Evolutionary conservation across 352 stramenopile genomes (phyloP).

Genomic region (Phytophthora europaea): DNA sequence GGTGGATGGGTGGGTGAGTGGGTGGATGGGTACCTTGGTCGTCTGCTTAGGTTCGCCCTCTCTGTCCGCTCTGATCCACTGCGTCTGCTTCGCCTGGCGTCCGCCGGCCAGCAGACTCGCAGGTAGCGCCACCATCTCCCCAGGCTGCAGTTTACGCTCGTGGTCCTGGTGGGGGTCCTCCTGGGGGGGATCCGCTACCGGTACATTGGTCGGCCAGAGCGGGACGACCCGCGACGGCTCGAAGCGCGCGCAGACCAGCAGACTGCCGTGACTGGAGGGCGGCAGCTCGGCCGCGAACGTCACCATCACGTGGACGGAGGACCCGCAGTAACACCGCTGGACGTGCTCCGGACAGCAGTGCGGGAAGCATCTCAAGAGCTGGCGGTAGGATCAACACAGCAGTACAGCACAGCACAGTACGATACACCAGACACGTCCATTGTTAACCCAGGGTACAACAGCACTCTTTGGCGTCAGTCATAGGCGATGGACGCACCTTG

Average conservation of each 20-base stretch:
- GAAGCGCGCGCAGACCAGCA: conserved; percentile 51
- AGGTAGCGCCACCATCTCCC: conserved; percentile 29
- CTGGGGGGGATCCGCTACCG: neutral
- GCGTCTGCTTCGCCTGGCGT: conserved; percentile 19
- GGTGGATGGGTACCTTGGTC: conserved; percentile 27
- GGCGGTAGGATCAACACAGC: neutral
- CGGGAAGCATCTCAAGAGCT: conserved; percentile 50
- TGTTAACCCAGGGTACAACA: neutral
- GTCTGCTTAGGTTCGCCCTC: conserved; percentile 51
- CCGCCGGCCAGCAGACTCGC: conserved; percentile 11
- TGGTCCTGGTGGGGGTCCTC: neutral
- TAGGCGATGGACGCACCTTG: conserved; percentile 20
- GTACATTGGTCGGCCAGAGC: conserved; percentile 14
- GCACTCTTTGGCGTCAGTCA: neutral
- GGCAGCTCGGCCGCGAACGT: conserved; percentile 22
- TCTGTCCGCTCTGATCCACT: conserved; percentile 51
- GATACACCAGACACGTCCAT: neutral
- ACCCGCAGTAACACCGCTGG: conserved; percentile 48
- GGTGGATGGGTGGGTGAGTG: no score
- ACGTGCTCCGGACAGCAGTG: conserved; percentile 56
- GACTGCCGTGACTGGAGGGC: conserved; percentile 5
- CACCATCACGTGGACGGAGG: conserved; percentile 42
- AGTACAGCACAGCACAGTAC: neutral
- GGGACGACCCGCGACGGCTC: conserved; percentile 29
- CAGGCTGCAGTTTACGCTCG: conserved; percentile 29